Evolutionary conservation across 2,329 filamentous ascomycete genomes (phyloP).

Genomic region (Xylaria polymorpha): DNA sequence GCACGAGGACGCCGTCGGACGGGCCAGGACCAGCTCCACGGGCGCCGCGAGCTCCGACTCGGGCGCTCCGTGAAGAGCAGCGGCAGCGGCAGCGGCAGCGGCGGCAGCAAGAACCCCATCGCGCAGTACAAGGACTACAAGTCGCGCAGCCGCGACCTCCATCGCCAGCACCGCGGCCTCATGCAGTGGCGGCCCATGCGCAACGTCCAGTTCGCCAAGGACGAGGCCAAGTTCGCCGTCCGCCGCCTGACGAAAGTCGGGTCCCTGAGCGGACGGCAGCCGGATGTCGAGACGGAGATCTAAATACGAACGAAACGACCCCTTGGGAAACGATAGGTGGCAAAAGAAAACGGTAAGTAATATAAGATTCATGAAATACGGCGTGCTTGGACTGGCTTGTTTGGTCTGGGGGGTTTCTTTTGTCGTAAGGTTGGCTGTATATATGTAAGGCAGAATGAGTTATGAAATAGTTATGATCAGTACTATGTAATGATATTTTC

Average conservation of each 20-base stretch:
- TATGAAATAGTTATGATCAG: background rate
- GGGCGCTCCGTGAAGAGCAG: conserved; percentile 49
- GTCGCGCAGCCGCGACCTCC: conserved; percentile 76
- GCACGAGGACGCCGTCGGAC: conserved; percentile 41
- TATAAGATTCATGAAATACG: conserved; percentile 18
- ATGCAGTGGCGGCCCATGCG: conserved; percentile 97
- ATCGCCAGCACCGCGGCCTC: conserved; percentile 86
- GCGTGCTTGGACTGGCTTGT: background rate
- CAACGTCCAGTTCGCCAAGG: conserved; percentile 86
- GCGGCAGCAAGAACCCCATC: conserved; percentile 62
- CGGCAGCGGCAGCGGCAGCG: conserved; percentile 28
- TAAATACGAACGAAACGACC: conserved; percentile 41
- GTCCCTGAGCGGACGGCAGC: conserved; percentile 82
- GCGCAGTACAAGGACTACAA: conserved; percentile 72
- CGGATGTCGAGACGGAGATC: conserved; percentile 85
- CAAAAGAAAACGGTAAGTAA: background rate
- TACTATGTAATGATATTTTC: conserved; percentile 3
- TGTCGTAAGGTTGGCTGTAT: background rate
- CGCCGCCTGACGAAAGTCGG: conserved; percentile 81
- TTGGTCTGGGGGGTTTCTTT: background rate
- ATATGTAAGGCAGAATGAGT: background rate
- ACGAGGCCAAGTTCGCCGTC: conserved; percentile 84
- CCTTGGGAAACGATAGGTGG: no score
- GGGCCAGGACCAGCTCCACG: conserved; percentile 37
- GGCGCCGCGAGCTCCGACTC: conserved; percentile 33